A percentile compares a stretch with the other conserved stretches of the same genome.
Conservation (phyloP, 345 rosid genomes). For the Gynandropsis gynandra region DNA sequence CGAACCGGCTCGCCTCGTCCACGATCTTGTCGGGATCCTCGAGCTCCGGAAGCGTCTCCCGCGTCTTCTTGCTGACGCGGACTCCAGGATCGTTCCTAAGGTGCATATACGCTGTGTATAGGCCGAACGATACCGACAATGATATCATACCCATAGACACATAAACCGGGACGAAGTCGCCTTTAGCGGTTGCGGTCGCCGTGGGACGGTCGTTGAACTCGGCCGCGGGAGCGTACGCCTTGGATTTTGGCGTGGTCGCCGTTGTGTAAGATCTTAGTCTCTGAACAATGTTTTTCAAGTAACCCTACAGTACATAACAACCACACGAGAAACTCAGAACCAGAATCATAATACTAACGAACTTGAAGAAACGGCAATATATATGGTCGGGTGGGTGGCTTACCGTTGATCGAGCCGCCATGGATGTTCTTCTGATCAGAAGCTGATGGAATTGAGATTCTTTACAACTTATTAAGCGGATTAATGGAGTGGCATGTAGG, state of each 20-base stretch:
- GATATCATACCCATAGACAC: conserved; percentile 44
- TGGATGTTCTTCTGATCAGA: conserved; percentile 4
- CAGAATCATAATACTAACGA: neutral
- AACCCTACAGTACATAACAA: conserved; percentile 29
- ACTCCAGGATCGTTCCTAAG: conserved; percentile 52
- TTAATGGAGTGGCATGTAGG: neutral
- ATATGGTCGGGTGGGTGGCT: conserved; percentile 1
- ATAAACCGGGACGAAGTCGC: conserved; percentile 37
- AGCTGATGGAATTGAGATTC: neutral
- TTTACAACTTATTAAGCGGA: neutral
- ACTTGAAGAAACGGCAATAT: neutral
- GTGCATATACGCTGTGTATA: conserved; percentile 56
- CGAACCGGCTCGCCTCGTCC: conserved; percentile 37
- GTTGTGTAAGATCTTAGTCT: conserved; percentile 32
- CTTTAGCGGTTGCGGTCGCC: conserved; percentile 27
- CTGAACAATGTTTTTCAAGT: conserved; percentile 31
- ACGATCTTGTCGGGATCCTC: conserved; percentile 51
- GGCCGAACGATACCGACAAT: conserved; percentile 33
- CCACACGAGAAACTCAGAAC: neutral
- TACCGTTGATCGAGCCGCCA: conserved; percentile 41
- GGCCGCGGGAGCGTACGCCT: too few species aligned
- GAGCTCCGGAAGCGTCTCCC: conserved; percentile 71
- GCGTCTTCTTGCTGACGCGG: conserved; percentile 49
- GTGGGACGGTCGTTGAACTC: too few species aligned
- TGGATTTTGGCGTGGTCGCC: conserved; percentile 31